A percentile compares a stretch with the other conserved stretches of the same genome.
These are phyloP conservation scores for Suillus tomentosus DNA, from an alignment of 768 basidiomycete species.

Conservation along the genomic window DNA sequence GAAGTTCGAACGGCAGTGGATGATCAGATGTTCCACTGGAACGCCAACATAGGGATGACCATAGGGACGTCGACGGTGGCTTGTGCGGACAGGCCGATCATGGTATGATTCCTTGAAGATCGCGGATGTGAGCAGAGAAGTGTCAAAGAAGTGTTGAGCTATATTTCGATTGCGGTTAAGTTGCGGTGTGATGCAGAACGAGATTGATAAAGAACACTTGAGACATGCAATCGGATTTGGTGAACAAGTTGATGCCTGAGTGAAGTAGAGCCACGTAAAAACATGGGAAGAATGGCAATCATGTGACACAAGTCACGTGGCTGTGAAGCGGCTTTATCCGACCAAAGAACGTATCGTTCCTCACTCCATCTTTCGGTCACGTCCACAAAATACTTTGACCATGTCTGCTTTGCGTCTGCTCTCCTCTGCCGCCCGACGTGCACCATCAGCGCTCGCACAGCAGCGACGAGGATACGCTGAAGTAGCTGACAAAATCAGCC, in stretches of 20 bases:
- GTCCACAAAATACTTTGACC: slow-evolving; percentile 25
- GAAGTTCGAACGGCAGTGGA: neutral
- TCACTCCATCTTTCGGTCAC: slow-evolving; percentile 8
- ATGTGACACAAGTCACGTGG: slow-evolving; percentile 20
- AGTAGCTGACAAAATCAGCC: slow-evolving; percentile 84
- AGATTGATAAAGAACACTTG: neutral
- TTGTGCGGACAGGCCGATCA: neutral
- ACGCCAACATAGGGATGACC: neutral
- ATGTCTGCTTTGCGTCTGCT: slow-evolving; percentile 81
- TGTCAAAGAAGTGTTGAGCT: neutral
- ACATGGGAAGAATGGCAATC: slow-evolving; percentile 11
- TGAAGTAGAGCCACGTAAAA: no score
- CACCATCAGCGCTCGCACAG: slow-evolving; percentile 49
- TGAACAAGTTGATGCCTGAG: no score
- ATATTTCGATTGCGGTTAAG: neutral
- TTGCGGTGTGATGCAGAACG: neutral
- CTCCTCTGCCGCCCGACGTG: slow-evolving; percentile 62
- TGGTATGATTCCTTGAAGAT: no score
- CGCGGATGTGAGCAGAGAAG: neutral
- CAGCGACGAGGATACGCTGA: slow-evolving; percentile 91
- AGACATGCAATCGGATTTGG: neutral
- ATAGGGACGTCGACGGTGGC: neutral
- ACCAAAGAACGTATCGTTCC: slow-evolving; percentile 8
- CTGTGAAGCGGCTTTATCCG: slow-evolving; percentile 32
- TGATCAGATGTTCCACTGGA: neutral